Base-by-base conservation (phyloP, 345 rosid genomes). In the Hibiscus trionum region DNA sequence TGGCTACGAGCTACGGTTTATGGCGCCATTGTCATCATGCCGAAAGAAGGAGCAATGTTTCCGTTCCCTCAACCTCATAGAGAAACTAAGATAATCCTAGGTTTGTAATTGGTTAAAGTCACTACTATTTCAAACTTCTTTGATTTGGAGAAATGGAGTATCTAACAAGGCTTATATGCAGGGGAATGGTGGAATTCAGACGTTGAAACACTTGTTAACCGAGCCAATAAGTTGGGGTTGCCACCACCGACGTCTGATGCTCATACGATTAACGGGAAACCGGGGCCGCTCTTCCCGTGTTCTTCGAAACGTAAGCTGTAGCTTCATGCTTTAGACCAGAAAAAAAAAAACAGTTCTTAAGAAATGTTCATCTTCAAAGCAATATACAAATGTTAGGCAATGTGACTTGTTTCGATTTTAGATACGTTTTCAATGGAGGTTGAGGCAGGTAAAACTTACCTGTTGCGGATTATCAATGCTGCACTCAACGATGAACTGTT, bases 1-100 rank as follows among this genome's bases (percentile, higher is more conserved):
- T 94, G 98, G 98, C 92, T 94, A 29, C 78, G 98, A 78, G 97
- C 97, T 56, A 91, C 96, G 0, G 93, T 91, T 70, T 90, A 90
- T 31, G 98, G 98, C 11, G 98, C 96, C 73, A 79, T 94, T 10
- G 82, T 90, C 50, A 85, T 94, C 49, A 83, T 77, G 44, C 98
- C 97, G 0, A 79, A 73, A 74, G 80, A 78, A 75, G 94, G 91
- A 42, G 57, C 87, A 16, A 75, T 87, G 16, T 91, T 88, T 53
- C 97, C 96, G 9, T 90, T 90, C 61, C 78, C 89, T 46, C 84
- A 81, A 70, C 97, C 98, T 0, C 80, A 81, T 16, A 81, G 87
- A 1, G 85, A 90, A 83, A 87, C 88, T 9, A 79, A 94, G 8
- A 57, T 91, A 33, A 53, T 90, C 67, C 93, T 94, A 16, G 97